Percentiles rank a stretch among this genome's conserved stretches.
phyloP scores from a whole-genome alignment of 2,329 filamentous ascomycete genomes.

The Alternaria arborescens region DNA sequence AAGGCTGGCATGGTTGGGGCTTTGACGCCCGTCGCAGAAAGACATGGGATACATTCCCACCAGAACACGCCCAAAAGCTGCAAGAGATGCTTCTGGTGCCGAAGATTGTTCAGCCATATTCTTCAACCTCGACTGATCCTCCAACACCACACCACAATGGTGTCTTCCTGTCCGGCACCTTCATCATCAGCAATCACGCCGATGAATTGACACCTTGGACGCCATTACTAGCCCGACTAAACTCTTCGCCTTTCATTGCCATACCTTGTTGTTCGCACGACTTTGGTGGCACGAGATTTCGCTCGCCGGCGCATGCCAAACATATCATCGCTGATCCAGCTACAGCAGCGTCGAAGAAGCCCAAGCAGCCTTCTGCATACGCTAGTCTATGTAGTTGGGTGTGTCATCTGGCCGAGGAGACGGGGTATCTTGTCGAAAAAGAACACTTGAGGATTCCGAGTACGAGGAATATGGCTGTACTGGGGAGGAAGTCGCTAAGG shows the following conservation, averaged over 20 bases:
- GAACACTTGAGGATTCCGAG: constrained; percentile 92
- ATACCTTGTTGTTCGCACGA: constrained; percentile 96
- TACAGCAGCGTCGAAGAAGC: constrained; percentile 33
- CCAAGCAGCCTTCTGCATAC: constrained; percentile 73
- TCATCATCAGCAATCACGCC: constrained; percentile 96
- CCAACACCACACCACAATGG: constrained; percentile 62
- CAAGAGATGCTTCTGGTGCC: constrained; percentile 70
- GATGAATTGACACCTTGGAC: constrained; percentile 98
- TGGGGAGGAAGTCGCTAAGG: constrained; percentile 67
- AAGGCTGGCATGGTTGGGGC: constrained; percentile 87
- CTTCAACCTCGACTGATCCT: constrained; percentile 32
- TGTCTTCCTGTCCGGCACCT: constrained; percentile 75
- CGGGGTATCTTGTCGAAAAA: constrained; percentile 79
- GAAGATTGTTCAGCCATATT: constrained; percentile 44
- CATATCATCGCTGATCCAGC: constrained; percentile 29
- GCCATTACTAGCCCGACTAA: constrained; percentile 81
- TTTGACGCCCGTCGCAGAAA: constrained; percentile 89
- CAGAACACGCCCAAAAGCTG: constrained; percentile 58
- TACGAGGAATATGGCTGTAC: constrained; percentile 82
- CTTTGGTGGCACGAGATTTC: constrained; percentile 76
- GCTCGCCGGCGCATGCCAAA: constrained; percentile 59
- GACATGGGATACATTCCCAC: constrained; percentile 79
- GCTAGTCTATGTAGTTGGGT: constrained; percentile 85
- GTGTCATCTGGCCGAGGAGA: constrained; percentile 70
- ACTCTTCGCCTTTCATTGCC: constrained; percentile 81